Evolutionary conservation across 805 yeast species (phyloP).

Genomic region (Lachancea sp.): DNA sequence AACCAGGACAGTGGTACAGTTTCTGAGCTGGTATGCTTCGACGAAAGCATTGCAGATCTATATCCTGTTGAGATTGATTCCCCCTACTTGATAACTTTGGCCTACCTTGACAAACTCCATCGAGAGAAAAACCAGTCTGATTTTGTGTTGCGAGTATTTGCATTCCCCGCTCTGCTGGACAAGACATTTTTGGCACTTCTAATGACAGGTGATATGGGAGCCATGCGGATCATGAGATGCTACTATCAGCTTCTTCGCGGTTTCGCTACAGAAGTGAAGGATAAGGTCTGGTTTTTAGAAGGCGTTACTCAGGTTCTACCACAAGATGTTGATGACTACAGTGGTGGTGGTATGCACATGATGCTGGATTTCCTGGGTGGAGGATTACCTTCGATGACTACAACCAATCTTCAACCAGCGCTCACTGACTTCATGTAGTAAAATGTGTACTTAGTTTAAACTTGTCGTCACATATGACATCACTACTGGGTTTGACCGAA

Average conservation of each 20-base stretch:
- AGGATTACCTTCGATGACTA: slow-evolving; percentile 43
- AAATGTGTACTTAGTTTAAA: background rate
- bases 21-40: slow-evolving; percentile 73
- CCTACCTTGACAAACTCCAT: slow-evolving; percentile 77
- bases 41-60: slow-evolving; percentile 73
- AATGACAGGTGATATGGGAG: slow-evolving; percentile 77
- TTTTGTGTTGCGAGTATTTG: slow-evolving; percentile 79
- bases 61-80: slow-evolving; percentile 80
- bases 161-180: slow-evolving; percentile 89
- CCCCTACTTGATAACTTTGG: slow-evolving; percentile 81
- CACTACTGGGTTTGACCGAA: slow-evolving; percentile 7
- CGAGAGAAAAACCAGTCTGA: slow-evolving; percentile 78
- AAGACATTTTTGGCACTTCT: slow-evolving; percentile 68
- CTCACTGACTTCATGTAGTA: slow-evolving; percentile 9
- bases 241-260: slow-evolving; percentile 77
- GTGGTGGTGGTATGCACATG: slow-evolving; percentile 90
- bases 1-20: slow-evolving; percentile 35
- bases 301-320: slow-evolving; percentile 87
- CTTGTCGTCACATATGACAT: slow-evolving; percentile 3
- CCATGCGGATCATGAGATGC: slow-evolving; percentile 86
- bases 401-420: slow-evolving; percentile 31
- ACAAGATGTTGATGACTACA: slow-evolving; percentile 83
- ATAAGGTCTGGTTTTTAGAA: slow-evolving; percentile 87
- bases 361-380: slow-evolving; percentile 85
- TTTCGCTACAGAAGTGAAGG: slow-evolving; percentile 81